Evolutionary conservation across 306 rosid species (phyloP).

Genomic region (Quercus glauca): DNA sequence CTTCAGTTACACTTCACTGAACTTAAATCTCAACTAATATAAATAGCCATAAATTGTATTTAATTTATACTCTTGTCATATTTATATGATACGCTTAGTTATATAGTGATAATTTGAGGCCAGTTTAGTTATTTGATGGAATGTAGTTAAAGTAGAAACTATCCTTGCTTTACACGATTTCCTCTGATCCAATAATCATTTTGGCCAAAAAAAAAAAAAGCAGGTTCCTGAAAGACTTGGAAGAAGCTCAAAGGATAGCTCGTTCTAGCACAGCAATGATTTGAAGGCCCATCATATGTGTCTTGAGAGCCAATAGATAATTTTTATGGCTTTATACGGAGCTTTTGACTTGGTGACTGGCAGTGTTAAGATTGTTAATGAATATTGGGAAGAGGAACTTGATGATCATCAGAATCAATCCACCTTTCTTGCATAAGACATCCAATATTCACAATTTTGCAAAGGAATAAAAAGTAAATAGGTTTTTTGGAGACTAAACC

Average conservation of each 20-base stretch:
- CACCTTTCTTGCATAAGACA: conserved; percentile 19
- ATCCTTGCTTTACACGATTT: too few species aligned
- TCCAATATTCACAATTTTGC: conserved; percentile 11
- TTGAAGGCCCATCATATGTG: conserved; percentile 39
- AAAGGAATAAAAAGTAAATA: conserved; percentile 8
- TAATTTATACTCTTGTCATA: too few species aligned
- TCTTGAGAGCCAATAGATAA: conserved; percentile 8
- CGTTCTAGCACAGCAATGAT: conserved; percentile 52
- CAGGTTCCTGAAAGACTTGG: conserved; percentile 92
- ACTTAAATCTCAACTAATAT: too few species aligned
- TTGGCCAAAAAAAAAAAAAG: neutral
- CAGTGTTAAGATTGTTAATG: too few species aligned
- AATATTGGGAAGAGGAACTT: conserved; percentile 18
- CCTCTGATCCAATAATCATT: too few species aligned
- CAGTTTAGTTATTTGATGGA: too few species aligned
- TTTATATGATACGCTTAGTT: too few species aligned
- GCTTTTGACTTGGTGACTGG: conserved; percentile 13
- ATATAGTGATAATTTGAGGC: too few species aligned
- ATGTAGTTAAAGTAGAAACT: too few species aligned
- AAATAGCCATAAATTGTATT: too few species aligned
- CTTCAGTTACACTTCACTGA: too few species aligned
- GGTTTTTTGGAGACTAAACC: neutral
- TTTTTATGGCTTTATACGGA: conserved; percentile 14
- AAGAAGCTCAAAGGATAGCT: conserved; percentile 87
- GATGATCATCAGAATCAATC: conserved; percentile 22